Percentiles rank a stretch among this genome's conserved stretches.
Conservation (phyloP, 73 alveolate species). For the Paramecium caudatum region DNA sequence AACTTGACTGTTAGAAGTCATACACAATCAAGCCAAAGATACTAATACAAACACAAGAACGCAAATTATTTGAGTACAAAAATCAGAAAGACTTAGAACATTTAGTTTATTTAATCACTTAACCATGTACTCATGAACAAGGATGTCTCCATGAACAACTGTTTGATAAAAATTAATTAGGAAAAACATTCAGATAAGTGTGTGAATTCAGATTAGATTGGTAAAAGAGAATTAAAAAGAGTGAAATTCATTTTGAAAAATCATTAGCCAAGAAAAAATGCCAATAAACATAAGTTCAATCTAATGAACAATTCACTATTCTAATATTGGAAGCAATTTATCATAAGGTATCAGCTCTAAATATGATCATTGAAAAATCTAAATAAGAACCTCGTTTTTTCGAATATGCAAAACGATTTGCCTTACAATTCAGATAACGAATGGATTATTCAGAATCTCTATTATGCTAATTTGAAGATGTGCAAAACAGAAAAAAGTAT, state of each 20-base stretch:
- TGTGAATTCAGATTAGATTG: constrained; percentile 60
- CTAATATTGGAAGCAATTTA: constrained; percentile 43
- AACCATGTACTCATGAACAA: constrained; percentile 41
- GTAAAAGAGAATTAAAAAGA: background rate
- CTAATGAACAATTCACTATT: constrained; percentile 17
- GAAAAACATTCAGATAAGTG: constrained; percentile 43
- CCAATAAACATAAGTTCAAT: background rate
- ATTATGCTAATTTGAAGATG: constrained; percentile 45
- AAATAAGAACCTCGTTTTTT: background rate
- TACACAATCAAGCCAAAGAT: background rate
- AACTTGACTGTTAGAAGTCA: background rate
- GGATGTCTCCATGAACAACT: constrained; percentile 51
- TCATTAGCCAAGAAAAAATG: background rate
- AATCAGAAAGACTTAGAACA: background rate
- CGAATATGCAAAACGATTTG: constrained; percentile 48
- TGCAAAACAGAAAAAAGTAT: background rate
- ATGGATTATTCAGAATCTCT: constrained; percentile 2
- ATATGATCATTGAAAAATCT: constrained; percentile 8
- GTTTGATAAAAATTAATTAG: constrained; percentile 38
- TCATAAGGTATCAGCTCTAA: background rate
- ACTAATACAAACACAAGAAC: background rate
- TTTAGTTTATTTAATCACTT: background rate
- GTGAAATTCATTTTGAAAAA: background rate
- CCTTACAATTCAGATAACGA: background rate
- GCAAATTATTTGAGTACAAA: background rate